Conservation (phyloP, 73 alveolate species). For the Diophrys sp. region DNA sequence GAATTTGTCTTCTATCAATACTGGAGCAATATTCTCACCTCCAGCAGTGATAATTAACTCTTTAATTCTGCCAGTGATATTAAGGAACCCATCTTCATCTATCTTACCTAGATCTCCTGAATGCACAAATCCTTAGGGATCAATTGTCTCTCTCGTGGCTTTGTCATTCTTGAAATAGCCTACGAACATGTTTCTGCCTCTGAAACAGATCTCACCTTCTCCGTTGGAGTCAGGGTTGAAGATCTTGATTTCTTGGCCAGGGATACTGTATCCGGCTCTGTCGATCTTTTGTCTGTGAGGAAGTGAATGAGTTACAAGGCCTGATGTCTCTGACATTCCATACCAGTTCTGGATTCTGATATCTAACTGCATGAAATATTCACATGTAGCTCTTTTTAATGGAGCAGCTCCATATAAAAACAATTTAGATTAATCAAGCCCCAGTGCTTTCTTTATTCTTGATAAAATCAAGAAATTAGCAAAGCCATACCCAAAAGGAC, state of each 20-base stretch:
- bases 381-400: constrained; percentile 51
- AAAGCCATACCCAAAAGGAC: constrained; percentile 60
- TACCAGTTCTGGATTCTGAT: constrained; percentile 41
- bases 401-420: constrained; percentile 79
- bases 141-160: constrained; percentile 84
- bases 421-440: constrained; percentile 61
- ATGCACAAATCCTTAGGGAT: constrained; percentile 88
- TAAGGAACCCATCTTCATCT: constrained; percentile 75
- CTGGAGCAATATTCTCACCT: constrained; percentile 98
- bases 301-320: constrained; percentile 45
- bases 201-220: constrained; percentile 93
- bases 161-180: constrained; percentile 91
- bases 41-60: constrained; percentile 94
- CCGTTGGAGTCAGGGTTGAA: constrained; percentile 71
- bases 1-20: constrained; percentile 76
- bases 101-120: constrained; percentile 94
- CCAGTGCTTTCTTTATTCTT: constrained; percentile 71
- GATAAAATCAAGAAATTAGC: constrained; percentile 59
- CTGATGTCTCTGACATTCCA: constrained; percentile 79
- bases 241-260: constrained; percentile 59
- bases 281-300: constrained; percentile 30
- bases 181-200: constrained; percentile 90
- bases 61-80: constrained; percentile 91
- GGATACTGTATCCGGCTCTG: constrained; percentile 58
- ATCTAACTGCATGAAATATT: constrained; percentile 63